Evolutionary conservation across 768 basidiomycete species (phyloP).

Genomic region (Boletellus ananiceps): DNA sequence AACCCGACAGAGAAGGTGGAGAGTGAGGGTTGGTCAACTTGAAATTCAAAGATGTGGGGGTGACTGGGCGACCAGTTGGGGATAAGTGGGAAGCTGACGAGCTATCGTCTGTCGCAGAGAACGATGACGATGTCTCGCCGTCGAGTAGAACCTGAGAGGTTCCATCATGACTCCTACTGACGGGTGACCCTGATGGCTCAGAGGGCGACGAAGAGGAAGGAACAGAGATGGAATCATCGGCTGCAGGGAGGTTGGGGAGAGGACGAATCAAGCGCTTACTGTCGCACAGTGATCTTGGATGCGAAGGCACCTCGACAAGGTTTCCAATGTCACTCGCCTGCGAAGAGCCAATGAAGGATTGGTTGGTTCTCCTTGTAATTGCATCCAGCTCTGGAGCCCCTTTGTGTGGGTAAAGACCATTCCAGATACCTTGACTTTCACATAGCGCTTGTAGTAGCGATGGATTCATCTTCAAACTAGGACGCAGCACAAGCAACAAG

Average conservation of each 20-base stretch:
- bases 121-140: conserved; percentile 22
- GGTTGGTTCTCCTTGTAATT: neutral
- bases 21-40: conserved; percentile 23
- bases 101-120: conserved; percentile 27
- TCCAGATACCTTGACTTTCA: conserved; percentile 68
- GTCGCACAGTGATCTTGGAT: conserved; percentile 6
- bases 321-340: neutral
- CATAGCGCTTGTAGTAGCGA: conserved; percentile 67
- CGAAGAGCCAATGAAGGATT: neutral
- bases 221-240: neutral
- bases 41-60: conserved; percentile 32
- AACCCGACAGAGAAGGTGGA: conserved; percentile 53
- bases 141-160: conserved; percentile 9
- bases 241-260: conserved; percentile 24
- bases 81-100: conserved; percentile 33
- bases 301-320: neutral
- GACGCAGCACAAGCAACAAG: conserved; percentile 82
- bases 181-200: conserved; percentile 1
- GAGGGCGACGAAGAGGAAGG: conserved; percentile 4
- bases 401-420: conserved; percentile 17
- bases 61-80: conserved; percentile 29
- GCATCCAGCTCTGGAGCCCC: conserved; percentile 6
- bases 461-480: conserved; percentile 77
- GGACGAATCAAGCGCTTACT: conserved; percentile 19
- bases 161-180: neutral